Base-by-base conservation (phyloP, 148 eudicot species). In the Chenopodium suecicum region DNA sequence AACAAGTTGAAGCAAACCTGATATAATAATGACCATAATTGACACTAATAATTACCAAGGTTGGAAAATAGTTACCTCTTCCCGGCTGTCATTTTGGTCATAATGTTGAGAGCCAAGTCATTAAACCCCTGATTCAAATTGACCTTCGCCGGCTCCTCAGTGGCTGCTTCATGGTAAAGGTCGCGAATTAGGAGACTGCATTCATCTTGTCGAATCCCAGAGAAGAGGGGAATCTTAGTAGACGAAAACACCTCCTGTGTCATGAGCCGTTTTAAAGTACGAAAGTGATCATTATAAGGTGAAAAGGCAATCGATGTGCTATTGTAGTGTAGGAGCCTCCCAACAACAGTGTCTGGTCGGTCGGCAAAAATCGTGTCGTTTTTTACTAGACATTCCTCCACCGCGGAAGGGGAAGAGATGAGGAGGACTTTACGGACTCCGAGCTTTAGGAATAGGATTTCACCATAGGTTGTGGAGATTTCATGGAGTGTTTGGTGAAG, bases 321-420 rank as follows among this genome's bases (percentile, higher is more conserved):
- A 22, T 87, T 56, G 23, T 84, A 87, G 31, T 82, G 80, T 14
- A 84, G 37, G 16, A 78, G 65, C 22, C 78, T 76, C 3, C 81
- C 85, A 3, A 48, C 78, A 4, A 80, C 72, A 3, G 74, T 71
- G 14, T 50, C 23, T 0, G 89, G 89, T 2, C 89, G 79, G 72
- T 87, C 70, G 5, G 89, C 87, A 16, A 87, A 82, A 4, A 73
- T 12, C 9, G 73, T 41, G 50, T 87, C 89, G 41, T 84, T 87
- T 47, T 75, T 84, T 1, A 81, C 82, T 2, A 84, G 84, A 70
- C 89, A 87, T 50, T 87, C 89, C 52, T 87, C 85, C 0, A 79
- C 83, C 0, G 83, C 82, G 4, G 72, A 27, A 3, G 89, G 87
- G 27, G 83, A 84, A 44, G 89, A 63, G 7, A 87, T 81, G 4